Evolutionary conservation across 228 moss, liverwort and hornwort genomes (phyloP).

Genomic region (Sphagnum fallax): DNA sequence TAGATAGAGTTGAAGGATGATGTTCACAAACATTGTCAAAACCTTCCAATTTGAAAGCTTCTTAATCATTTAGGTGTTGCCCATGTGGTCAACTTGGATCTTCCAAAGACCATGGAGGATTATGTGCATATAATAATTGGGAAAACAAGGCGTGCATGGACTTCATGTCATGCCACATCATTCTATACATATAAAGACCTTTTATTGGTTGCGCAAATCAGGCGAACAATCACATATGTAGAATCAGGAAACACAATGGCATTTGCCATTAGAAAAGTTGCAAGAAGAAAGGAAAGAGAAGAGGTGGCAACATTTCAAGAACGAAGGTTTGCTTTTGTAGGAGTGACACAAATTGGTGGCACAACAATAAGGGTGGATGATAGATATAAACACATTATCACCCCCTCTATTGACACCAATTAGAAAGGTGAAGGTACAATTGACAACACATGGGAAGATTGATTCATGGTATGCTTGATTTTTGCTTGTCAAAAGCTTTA

Average conservation of each 20-base stretch:
- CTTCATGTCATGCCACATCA: conserved; percentile 90
- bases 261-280: conserved; percentile 94
- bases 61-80: conserved; percentile 69
- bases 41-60: no score
- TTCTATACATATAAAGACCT: conserved; percentile 94
- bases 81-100: conserved; percentile 95
- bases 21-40: no score
- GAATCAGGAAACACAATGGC: conserved; percentile 96
- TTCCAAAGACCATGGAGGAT: conserved; percentile 97
- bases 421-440: conserved; percentile 87
- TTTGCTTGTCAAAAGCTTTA: background rate
- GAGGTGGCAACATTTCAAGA: conserved; percentile 93
- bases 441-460: conserved; percentile 99
- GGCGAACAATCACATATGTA: conserved; percentile 92
- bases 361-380: conserved; percentile 92
- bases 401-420: conserved; percentile 54
- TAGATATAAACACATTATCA: conserved; percentile 95
- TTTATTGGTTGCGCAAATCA: conserved; percentile 95
- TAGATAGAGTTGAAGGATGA: no score
- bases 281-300: conserved; percentile 90
- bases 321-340: conserved; percentile 62
- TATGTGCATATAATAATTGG: conserved; percentile 88
- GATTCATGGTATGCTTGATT: conserved; percentile 24
- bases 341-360: conserved; percentile 69
- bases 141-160: conserved; percentile 94